Base-by-base conservation (phyloP, 352 stramenopile genomes). In the Pythium periplocum region DNA sequence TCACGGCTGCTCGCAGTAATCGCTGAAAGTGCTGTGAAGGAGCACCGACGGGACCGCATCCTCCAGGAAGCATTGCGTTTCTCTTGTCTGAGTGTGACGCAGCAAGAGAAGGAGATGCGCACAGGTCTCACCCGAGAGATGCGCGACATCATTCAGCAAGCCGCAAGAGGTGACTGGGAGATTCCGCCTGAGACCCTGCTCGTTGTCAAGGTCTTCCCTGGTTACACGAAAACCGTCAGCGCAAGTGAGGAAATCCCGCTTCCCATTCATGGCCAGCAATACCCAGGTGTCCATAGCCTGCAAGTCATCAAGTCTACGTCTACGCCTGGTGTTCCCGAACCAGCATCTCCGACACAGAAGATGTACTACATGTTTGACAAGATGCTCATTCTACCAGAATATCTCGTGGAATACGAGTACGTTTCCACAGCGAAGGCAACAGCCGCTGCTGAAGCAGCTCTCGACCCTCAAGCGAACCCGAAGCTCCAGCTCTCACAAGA, bases 401-500 rank as follows among this genome's bases (percentile, higher is more conserved):
- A 94, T 50, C 62, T 96, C 26, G 78, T 96, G 26, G 79, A 93
- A 50, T 95, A 88, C 51, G 62, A 93, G 35, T 96, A 91, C 48
- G 41, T 63, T 9, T 31, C 48, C 5, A 44, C 12, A 31, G 39
- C 48, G 8, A 42, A 58, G 10, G n/a, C 48, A 45, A 40, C 40
- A 43, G 12, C 35, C 8, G 26, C 2, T 2, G n/a, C 4, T 26
- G 17, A 26, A 26, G 17, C 17, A 26, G 17, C 17, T 26, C 17
- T 26, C 17, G 17, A 26, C 17, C 17, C 17, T 26, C 17, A 26
- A 26, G 17, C 17, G 17, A 26, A 26, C 17, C 17, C 17, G 17
- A 26, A 26, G 17, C 0, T 26, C 17, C 17, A 26, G 17, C 17
- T 26, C 17, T 26, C 17, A 26, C 17, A 26, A 26, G 69, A 69